Percentiles rank a stretch among this genome's conserved stretches.
phyloP scores from a whole-genome alignment of 495 filamentous ascomycete genomes.

The Penicillium steckii region DNA sequence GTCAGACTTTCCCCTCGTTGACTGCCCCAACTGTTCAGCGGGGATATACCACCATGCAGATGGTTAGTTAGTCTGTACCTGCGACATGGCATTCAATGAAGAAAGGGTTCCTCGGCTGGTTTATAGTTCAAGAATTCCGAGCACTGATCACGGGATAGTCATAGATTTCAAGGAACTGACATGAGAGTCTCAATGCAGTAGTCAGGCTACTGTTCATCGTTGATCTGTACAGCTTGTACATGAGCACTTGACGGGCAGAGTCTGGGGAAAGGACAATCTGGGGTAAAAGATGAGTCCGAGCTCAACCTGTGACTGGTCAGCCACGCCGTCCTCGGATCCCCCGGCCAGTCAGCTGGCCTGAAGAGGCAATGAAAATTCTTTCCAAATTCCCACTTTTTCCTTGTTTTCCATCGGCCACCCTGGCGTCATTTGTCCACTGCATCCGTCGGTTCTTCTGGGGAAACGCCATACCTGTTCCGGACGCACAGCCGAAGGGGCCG shows the following conservation, averaged over 20 bases:
- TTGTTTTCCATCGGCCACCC: background rate
- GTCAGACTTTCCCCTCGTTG: background rate
- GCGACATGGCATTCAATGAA: too few species aligned
- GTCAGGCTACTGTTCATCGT: too few species aligned
- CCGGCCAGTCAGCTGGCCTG: constrained; percentile 19
- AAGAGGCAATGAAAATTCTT: constrained; percentile 8
- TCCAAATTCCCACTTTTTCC: background rate
- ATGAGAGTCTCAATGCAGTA: background rate
- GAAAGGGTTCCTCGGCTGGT: background rate
- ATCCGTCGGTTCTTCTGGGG: constrained; percentile 1
- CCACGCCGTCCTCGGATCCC: constrained; percentile 18
- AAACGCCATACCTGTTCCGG: background rate
- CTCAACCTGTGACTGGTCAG: constrained; percentile 13
- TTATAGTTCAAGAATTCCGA: background rate
- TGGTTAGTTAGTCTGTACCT: too few species aligned
- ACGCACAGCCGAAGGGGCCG: background rate
- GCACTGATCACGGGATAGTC: background rate
- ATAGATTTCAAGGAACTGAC: too few species aligned
- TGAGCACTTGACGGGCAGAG: background rate
- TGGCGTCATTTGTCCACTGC: constrained; percentile 1
- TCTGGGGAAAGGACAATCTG: constrained; percentile 28
- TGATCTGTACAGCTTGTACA: background rate
- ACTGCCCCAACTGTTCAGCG: too few species aligned
- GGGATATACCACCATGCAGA: too few species aligned
- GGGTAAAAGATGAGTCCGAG: constrained; percentile 15